phyloP scores from a whole-genome alignment of 2,329 filamentous ascomycete genomes.

The Aspergillus tubingensis region DNA sequence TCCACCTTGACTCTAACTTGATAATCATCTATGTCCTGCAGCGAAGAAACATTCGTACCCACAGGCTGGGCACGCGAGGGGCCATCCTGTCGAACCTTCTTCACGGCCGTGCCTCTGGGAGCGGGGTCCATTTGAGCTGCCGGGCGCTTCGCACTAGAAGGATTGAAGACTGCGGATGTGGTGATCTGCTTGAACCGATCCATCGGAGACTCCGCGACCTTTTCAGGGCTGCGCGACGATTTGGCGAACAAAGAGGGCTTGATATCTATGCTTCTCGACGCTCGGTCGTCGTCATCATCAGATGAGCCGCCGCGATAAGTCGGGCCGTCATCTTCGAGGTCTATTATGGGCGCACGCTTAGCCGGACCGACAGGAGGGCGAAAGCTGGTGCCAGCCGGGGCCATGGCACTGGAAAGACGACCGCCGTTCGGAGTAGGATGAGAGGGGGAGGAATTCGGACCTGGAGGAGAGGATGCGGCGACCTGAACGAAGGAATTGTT shows the following conservation, averaged over 20 bases:
- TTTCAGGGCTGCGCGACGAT: conserved; percentile 43
- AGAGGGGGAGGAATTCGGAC: conserved; percentile 48
- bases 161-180: conserved; percentile 45
- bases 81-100: conserved; percentile 43
- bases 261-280: conserved; percentile 57
- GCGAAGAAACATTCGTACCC: conserved; percentile 40
- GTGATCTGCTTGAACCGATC: conserved; percentile 49
- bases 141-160: conserved; percentile 41
- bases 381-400: conserved; percentile 74
- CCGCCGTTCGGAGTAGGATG: conserved; percentile 40
- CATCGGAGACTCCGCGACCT: conserved; percentile 45
- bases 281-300: conserved; percentile 55
- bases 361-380: conserved; percentile 53
- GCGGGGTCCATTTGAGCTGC: conserved; percentile 49
- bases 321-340: conserved; percentile 58
- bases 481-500: conserved; percentile 67
- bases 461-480: conserved; percentile 80
- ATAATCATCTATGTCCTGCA: conserved; percentile 56
- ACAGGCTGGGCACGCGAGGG: conserved; percentile 52
- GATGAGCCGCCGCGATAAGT: conserved; percentile 64
- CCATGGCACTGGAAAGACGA: conserved; percentile 64
- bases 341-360: conserved; percentile 43
- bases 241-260: conserved; percentile 60
- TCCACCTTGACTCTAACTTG: conserved; percentile 53
- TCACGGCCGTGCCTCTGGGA: conserved; percentile 39